Evolutionary conservation across 148 eudicot species (phyloP).

Genomic region (Spergularia marina): DNA sequence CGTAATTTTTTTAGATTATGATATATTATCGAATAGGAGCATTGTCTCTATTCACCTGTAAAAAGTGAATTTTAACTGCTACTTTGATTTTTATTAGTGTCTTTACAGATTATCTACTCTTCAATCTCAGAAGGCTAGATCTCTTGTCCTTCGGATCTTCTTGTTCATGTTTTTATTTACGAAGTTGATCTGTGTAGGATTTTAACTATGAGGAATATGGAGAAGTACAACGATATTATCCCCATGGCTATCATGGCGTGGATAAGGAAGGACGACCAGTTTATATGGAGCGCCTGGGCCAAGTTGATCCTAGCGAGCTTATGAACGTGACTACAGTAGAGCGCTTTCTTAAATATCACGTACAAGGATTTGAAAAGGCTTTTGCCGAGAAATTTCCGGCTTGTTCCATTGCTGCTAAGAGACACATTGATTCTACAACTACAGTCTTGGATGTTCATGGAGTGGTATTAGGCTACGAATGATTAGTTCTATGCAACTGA

Average conservation of each 20-base stretch:
- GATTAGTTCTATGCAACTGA: not conserved
- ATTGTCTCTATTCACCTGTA: not conserved
- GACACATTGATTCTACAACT: conserved; percentile 85
- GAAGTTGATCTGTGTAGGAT: conserved; percentile 45
- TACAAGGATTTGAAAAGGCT: conserved; percentile 87
- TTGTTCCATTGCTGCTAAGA: conserved; percentile 86
- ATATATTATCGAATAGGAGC: not conserved
- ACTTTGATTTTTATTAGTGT: not conserved
- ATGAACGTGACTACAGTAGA: conserved; percentile 86
- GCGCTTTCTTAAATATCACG: conserved; percentile 78
- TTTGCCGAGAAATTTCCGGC: conserved; percentile 93
- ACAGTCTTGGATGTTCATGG: conserved; percentile 89
- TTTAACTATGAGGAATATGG: conserved; percentile 68
- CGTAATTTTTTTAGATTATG: not conserved
- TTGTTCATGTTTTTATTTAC: conserved; percentile 8
- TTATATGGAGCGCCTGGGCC: conserved; percentile 87
- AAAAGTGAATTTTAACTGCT: not conserved
- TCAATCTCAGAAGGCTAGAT: not conserved
- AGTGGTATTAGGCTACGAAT: conserved; percentile 43
- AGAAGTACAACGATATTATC: conserved; percentile 71
- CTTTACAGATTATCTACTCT: not conserved
- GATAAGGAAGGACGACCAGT: conserved; percentile 88
- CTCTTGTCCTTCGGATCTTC: not conserved
- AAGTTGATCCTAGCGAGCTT: conserved; percentile 75
- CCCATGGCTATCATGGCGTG: conserved; percentile 96